Base-by-base conservation (phyloP, 1,284 basidiomycete genomes). In the Ceratobasidium sp. region DNA sequence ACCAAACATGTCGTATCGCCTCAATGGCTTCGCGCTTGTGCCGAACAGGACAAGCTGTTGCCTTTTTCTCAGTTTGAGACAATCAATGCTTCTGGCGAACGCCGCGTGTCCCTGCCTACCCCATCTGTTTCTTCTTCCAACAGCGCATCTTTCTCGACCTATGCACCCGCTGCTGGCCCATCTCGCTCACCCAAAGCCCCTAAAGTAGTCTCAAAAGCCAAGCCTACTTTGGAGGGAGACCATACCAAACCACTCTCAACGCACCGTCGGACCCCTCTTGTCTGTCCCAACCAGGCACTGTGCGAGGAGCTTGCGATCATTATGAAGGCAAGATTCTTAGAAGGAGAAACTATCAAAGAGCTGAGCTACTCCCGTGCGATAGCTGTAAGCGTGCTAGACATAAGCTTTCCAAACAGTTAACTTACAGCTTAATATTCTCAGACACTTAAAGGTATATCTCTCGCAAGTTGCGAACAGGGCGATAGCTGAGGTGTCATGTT, bases 331-430 rank as follows among this genome's bases (percentile, higher is more conserved):
- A 83, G 91, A 57, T 82, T 86, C 50, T 80, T 91, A 2, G 91
- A 93, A 78, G 88, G 89, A 5, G 85, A 90, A 72, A 83, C 84
- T 11, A 82, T 87, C 41, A 91, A 89, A 77, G 87, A 87, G 57
- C 80, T 93, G 61, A 88, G 87, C 75, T 93, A 93, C 76, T 84
- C 87, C 55, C 84, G 89, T 52, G 87, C 89, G 0, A 87, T 91
- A 74, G 84, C 87, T n/a, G 88, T 89, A 78, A 77, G 88, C 76
- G n/a, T n/a, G n/a, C n/a, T 55, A 23, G 44, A 57, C 54, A 62
- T 26, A 58, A 71, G 62, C 28, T 32, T 41, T 72, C 38, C 41
- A n/a, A n/a, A n/a, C n/a, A n/a, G n/a, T n/a, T n/a, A n/a, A n/a
- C n/a, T n/a, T n/a, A n/a, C n/a, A n/a, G n/a, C n/a, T n/a, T n/a